A percentile compares a stretch with the other conserved stretches of the same genome.
phyloP scores from a whole-genome alignment of 2,329 filamentous ascomycete species.

The Sporothrix pseudoabietina region DNA sequence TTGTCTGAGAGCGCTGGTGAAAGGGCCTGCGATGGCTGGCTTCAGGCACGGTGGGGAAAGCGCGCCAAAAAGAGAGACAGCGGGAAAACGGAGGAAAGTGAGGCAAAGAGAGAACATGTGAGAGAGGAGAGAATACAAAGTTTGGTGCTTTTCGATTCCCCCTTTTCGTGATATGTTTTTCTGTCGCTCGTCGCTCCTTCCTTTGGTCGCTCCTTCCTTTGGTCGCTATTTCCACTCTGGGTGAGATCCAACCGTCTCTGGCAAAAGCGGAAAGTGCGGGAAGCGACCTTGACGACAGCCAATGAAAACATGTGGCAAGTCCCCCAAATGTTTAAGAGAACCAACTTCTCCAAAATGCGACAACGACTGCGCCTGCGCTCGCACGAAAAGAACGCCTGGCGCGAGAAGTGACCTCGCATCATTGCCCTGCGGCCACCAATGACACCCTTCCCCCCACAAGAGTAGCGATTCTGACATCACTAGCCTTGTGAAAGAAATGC shows the following conservation, averaged over 20 bases:
- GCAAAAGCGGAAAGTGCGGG: constrained; percentile 33
- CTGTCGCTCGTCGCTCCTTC: not conserved
- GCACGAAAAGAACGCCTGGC: constrained; percentile 5
- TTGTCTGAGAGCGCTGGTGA: not conserved
- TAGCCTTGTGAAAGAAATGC: constrained; percentile 22
- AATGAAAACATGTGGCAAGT: constrained; percentile 36
- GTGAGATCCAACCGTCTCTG: not conserved
- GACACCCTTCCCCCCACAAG: constrained; percentile 9
- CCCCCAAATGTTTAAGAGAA: not conserved
- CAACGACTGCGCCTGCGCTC: not conserved
- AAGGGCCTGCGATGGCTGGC: not conserved
- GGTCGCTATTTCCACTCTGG: not conserved
- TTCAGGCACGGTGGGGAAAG: constrained; percentile 8
- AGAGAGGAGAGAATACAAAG: not conserved
- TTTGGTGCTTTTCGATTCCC: not conserved
- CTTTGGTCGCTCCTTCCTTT: not conserved
- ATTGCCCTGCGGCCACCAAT: constrained; percentile 4
- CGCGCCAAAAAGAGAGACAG: not conserved
- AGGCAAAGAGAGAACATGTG: not conserved
- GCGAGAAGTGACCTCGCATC: constrained; percentile 4
- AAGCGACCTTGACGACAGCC: constrained; percentile 36
- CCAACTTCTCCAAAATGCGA: not conserved
- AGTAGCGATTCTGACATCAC: constrained; percentile 28
- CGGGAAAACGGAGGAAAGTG: not conserved
- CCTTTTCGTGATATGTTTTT: not conserved